These are phyloP conservation scores for Phytophthora ohioensis DNA, from an alignment of 352 stramenopile species.

Conservation along the genomic window DNA sequence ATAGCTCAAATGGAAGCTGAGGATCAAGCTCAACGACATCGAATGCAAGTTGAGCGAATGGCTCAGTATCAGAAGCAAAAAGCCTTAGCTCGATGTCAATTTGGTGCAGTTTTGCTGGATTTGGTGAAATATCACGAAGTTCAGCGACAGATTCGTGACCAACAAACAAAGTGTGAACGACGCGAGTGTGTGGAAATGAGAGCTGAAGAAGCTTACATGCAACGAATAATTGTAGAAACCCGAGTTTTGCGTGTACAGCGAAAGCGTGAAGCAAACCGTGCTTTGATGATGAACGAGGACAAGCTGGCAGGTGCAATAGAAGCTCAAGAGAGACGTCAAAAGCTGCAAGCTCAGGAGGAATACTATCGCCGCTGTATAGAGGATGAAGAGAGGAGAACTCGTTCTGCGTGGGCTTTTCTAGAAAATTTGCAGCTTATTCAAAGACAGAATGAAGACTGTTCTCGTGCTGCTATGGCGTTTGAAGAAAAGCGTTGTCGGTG, in stretches of 20 bases:
- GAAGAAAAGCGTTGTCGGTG: constrained; percentile 30
- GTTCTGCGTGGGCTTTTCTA: constrained; percentile 17
- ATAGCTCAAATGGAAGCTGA: constrained; percentile 25
- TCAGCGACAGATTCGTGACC: constrained; percentile 30
- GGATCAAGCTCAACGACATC: constrained; percentile 30
- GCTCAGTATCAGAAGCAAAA: constrained; percentile 24
- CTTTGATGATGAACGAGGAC: constrained; percentile 51
- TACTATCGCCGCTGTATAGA: constrained; percentile 28
- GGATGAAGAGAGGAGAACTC: constrained; percentile 21
- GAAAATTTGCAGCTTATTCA: constrained; percentile 9
- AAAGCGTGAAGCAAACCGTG: constrained; percentile 30
- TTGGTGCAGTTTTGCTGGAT: constrained; percentile 41
- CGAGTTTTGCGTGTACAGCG: constrained; percentile 26
- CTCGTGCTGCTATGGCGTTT: constrained; percentile 17
- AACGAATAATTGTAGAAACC: constrained; percentile 39
- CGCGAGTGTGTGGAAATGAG: constrained; percentile 57
- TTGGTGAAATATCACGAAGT: constrained; percentile 29
- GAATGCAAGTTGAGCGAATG: constrained; percentile 25
- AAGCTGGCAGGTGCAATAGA: constrained; percentile 10
- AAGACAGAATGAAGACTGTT: constrained; percentile 20
- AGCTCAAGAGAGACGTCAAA: constrained; percentile 8
- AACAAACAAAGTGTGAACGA: constrained; percentile 34
- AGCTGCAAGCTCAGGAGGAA: constrained; percentile 6
- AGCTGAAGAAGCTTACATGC: constrained; percentile 49
- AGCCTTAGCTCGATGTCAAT: constrained; percentile 4